Evolutionary conservation across 2,329 filamentous ascomycete species (phyloP), one percentile per base, ranked within the genome.

Genomic region (Alternaria consortialis): DNA sequence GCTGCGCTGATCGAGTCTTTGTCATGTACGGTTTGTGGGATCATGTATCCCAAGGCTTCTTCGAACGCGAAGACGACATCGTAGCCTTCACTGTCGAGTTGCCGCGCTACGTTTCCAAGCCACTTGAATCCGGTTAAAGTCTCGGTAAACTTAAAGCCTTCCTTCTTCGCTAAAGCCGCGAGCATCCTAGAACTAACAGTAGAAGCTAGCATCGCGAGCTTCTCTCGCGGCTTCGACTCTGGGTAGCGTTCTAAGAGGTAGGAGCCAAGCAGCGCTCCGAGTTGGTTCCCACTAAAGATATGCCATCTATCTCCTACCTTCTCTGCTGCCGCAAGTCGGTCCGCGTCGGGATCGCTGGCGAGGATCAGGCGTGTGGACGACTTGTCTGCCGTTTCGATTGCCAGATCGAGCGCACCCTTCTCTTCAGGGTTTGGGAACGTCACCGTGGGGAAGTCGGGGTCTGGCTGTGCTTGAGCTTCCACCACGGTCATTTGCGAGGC

Each of bases 101-200:
- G 78, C 17, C 83, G 82, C 2, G 86, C 85, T 46, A 85, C 81
- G 63, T 89, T 89, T 2, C 87, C 88, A 63, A 90, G 84, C 88
- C 88, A 90, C 73, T 90, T 90, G 79, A 90, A 90, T 1, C 88
- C 88, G 0, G 88, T 90, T 31, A 90, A 76, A 0, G 88, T 89
- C 68, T 90, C 87, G 59, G 82, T 80, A 69, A 86, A 88, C 52
- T 84, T 78, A 63, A 89, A 85, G 2, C 84, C 85, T 73, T 85
- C 84, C 20, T 81, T 78, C 29, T 78, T 71, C 1, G 86, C 86
- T 78, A 89, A 85, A 27, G 82, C 82, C 11, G 82, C 79, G 1
- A 90, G 81, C 86, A 90, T 89, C n/a, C 84, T 81, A 0, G 85
- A 88, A 2, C 87, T 89, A 2, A 90, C 88, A 0, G 88, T 86